phyloP scores from a whole-genome alignment of 2,329 filamentous ascomycete species.

The Aspergillus uvarum region DNA sequence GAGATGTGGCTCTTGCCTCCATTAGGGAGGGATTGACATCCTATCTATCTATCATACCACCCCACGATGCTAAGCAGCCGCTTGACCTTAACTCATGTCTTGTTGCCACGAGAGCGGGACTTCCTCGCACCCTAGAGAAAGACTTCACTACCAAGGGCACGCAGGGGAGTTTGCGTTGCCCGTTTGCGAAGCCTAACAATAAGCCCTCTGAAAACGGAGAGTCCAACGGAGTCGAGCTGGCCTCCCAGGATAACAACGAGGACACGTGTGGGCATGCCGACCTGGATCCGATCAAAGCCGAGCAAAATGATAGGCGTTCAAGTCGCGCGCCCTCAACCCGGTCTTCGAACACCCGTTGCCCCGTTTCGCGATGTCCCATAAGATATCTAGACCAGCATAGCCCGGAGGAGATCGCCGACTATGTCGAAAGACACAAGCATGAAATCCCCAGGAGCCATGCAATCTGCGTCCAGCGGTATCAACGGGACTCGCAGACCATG shows the following conservation, averaged over 20 bases:
- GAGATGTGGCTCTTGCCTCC: conserved; percentile 51
- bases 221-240: conserved; percentile 40
- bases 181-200: conserved; percentile 62
- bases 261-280: conserved; percentile 53
- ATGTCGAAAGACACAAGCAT: conserved; percentile 94
- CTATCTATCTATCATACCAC: conserved; percentile 39
- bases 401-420: conserved; percentile 87
- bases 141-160: conserved; percentile 87
- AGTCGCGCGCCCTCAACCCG: conserved; percentile 39
- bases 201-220: conserved; percentile 39
- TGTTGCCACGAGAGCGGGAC: conserved; percentile 52
- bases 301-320: conserved; percentile 47
- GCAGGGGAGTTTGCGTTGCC: conserved; percentile 76
- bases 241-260: conserved; percentile 43
- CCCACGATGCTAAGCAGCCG: conserved; percentile 29
- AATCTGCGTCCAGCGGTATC: conserved; percentile 85
- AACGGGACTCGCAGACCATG: conserved; percentile 81
- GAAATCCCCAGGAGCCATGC: conserved; percentile 91
- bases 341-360: conserved; percentile 64
- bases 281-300: conserved; percentile 58
- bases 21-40: conserved; percentile 42
- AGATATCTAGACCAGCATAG: conserved; percentile 89
- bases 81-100: conserved; percentile 41
- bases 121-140: conserved; percentile 71
- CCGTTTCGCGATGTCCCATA: conserved; percentile 75